Conservation (phyloP, 345 rosid genomes). For the Geranium rotundifolium region DNA sequence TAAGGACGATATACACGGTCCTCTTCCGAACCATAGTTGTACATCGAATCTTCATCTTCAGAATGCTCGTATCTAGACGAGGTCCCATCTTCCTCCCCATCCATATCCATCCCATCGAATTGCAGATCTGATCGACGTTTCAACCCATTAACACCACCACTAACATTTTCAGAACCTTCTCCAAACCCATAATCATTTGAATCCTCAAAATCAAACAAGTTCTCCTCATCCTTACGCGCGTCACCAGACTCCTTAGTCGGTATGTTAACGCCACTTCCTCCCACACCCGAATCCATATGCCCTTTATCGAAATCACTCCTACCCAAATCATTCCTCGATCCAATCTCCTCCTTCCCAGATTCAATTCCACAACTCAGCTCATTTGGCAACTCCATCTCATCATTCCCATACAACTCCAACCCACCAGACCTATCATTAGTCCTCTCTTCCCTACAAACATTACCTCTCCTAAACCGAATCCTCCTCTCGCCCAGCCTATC, state of each 20-base stretch:
- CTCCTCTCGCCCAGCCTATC: slow-evolving; percentile 14
- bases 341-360: too few relatives aligned
- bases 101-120: slow-evolving; percentile 12
- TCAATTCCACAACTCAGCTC: neutral
- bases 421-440: slow-evolving; percentile 2
- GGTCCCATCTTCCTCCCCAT: slow-evolving; percentile 25
- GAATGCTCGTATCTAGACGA: slow-evolving; percentile 35
- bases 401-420: slow-evolving; percentile 4
- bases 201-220: too few relatives aligned
- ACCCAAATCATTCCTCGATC: too few relatives aligned
- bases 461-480: slow-evolving; percentile 16
- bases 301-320: too few relatives aligned
- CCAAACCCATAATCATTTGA: too few relatives aligned
- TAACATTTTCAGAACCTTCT: neutral
- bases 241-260: too few relatives aligned
- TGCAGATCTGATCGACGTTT: slow-evolving; percentile 12
- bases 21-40: slow-evolving; percentile 39
- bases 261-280: too few relatives aligned
- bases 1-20: slow-evolving; percentile 21
- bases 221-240: too few relatives aligned
- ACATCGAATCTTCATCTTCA: slow-evolving; percentile 57
- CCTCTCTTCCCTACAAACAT: slow-evolving; percentile 9
- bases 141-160: slow-evolving; percentile 15
- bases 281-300: too few relatives aligned
- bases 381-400: slow-evolving; percentile 5